Evolutionary conservation across 2,329 filamentous ascomycete genomes (phyloP), one percentile per base, ranked within the genome.

Genomic region (Dactylonectria estremocensis): DNA sequence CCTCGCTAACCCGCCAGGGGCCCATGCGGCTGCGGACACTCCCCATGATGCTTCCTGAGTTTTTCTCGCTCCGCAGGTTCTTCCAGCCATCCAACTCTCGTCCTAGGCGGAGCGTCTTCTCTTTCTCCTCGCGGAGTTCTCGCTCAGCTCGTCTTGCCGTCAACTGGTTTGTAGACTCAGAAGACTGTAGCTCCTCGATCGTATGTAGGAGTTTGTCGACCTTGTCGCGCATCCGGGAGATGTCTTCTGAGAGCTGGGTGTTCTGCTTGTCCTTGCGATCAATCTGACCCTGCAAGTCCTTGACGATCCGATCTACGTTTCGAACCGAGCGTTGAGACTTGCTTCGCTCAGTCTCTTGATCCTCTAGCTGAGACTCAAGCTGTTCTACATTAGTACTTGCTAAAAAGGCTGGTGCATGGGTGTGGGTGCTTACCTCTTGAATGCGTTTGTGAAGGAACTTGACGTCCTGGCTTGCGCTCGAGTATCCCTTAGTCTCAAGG

Each of bases 401-500:
- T 57, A 20, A 14, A 60, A 46, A 11, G 37, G 33, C 55, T 50
- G 3, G 13, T 16, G 13, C 10, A 6, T 31, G 48, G 49, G n/a
- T 67, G 63, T 14, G n/a, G 20, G 11, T 69, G 80, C 90, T 88
- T 86, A 97, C 95, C 88, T 98, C 95, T 84, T 98, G 95, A 72
- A 99, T 94, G 57, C 95, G 90, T 77, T 95, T 95, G 82, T 98
- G 93, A 76, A 98, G 83, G 84, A 98, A 98, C 77, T 96, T 93
- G 73, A 98, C 94, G 81, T 98, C 95, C 76, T 97, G 94, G 80
- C 95, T 97, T 24, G 93, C 93, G 72, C 92, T 97, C 20, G 95
- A 96, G 83, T 97, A 98, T 60, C 95, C 95, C 85, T 98, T 98
- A 49, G 96, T 98, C 84, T 99, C 95, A 9, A 98, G 87, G 79